phyloP scores from a whole-genome alignment of 2,329 filamentous ascomycete species.

The Colletotrichum sp. region DNA sequence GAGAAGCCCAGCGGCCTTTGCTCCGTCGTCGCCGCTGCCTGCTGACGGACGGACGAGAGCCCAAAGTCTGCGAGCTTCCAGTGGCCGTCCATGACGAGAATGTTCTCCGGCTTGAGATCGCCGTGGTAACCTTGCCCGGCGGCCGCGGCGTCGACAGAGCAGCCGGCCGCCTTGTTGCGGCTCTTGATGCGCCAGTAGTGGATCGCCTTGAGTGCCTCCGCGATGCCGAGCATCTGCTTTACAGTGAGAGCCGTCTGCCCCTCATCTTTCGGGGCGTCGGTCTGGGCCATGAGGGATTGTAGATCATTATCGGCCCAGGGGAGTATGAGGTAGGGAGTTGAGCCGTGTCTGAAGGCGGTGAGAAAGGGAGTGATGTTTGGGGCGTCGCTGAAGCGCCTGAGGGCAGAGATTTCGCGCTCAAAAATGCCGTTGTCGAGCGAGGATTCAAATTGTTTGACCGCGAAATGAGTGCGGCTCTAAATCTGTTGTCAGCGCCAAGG shows the following conservation, averaged over 20 bases:
- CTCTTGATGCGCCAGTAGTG: not conserved
- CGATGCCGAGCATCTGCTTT: conserved; percentile 1
- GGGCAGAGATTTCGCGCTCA: not conserved
- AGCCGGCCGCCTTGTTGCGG: not conserved
- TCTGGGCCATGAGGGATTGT: not conserved
- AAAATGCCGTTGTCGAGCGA: not conserved
- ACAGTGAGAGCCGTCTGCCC: not conserved
- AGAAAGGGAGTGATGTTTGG: not conserved
- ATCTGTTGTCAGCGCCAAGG: not conserved
- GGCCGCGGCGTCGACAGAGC: not conserved
- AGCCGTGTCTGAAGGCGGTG: not conserved
- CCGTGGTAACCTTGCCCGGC: not conserved
- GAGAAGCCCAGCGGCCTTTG: not conserved
- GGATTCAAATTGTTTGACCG: not conserved
- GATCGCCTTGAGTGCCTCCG: not conserved
- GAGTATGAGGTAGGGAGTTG: not conserved
- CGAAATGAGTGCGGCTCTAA: not conserved
- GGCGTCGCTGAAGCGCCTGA: not conserved
- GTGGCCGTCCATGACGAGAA: not conserved
- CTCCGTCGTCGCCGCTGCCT: not conserved
- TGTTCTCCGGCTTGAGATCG: not conserved
- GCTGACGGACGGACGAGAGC: not conserved
- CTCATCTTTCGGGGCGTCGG: not conserved
- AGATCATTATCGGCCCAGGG: not conserved
- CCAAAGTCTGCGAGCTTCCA: not conserved